Percentiles rank a stretch among this genome's conserved stretches.
Conservation (phyloP, 2,329 filamentous ascomycete species). For the Sporothrix variecibatus region DNA sequence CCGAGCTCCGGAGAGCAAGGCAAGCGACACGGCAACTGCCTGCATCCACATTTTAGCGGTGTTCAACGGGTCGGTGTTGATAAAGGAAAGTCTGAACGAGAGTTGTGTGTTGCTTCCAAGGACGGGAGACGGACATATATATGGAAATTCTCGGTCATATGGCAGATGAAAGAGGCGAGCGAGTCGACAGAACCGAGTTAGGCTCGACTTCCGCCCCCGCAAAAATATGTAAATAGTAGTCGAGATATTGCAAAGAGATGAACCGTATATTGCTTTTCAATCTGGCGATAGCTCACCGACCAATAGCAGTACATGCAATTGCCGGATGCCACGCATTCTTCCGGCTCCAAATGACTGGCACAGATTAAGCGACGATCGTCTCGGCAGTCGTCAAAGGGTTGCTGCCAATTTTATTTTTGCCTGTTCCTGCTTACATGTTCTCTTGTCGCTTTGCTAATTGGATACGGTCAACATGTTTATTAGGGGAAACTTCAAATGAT, state of each 20-base stretch:
- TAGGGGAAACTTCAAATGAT: too few relatives aligned
- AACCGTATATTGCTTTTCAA: neutral
- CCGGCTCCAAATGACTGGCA: neutral
- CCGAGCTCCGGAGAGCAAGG: neutral
- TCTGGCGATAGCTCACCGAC: neutral
- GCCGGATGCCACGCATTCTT: neutral
- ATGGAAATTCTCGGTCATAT: neutral
- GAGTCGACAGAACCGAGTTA: neutral
- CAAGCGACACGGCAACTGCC: neutral
- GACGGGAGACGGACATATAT: neutral
- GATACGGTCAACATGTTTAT: too few relatives aligned
- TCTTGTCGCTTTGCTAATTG: too few relatives aligned
- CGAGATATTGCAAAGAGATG: neutral
- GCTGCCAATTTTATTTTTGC: neutral
- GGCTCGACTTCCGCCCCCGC: neutral
- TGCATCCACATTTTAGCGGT: slow-evolving; percentile 1
- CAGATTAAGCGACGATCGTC: neutral
- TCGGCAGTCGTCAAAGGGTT: neutral
- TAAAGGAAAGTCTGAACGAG: neutral
- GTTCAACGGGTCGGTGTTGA: neutral
- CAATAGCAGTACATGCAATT: neutral
- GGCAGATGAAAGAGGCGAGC: neutral
- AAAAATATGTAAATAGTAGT: neutral
- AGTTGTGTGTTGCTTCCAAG: neutral
- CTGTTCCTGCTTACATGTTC: neutral